A percentile compares a stretch with the other conserved stretches of the same genome.
These are phyloP conservation scores for Amanita rimosa DNA, from an alignment of 768 basidiomycete genomes.

Conservation along the genomic window DNA sequence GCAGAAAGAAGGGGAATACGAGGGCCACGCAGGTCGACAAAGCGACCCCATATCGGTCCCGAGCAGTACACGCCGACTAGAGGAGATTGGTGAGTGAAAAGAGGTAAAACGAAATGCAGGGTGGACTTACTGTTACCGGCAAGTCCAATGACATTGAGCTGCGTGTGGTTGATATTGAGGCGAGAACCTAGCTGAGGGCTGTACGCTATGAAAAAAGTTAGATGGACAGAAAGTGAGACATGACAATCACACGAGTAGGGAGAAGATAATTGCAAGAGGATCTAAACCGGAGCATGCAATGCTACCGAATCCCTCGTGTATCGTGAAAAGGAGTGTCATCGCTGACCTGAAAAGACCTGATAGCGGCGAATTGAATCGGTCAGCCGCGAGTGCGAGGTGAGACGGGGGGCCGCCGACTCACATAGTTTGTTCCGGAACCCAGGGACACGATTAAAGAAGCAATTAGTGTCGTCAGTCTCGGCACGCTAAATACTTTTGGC, in stretches of 20 bases:
- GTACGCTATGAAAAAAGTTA: constrained; percentile 41
- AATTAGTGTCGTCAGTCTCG: constrained; percentile 37
- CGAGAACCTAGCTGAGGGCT: constrained; percentile 78
- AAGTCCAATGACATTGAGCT: constrained; percentile 72
- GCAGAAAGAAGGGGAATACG: constrained; percentile 50
- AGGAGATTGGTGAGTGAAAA: background rate
- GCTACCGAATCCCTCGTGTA: background rate
- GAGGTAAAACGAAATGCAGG: background rate
- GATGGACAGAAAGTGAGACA: background rate
- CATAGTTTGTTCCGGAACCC: constrained; percentile 67
- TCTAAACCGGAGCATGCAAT: no score
- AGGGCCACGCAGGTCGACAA: constrained; percentile 69
- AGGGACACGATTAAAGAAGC: constrained; percentile 50
- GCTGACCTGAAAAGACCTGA: constrained; percentile 33
- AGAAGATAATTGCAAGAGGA: background rate
- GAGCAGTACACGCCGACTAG: constrained; percentile 67
- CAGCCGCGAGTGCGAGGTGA: background rate
- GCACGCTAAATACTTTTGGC: constrained; percentile 19
- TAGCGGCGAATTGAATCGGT: background rate
- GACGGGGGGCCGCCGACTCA: constrained; percentile 22
- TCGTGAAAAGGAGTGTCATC: background rate
- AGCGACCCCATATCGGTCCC: constrained; percentile 70
- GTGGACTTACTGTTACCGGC: constrained; percentile 55
- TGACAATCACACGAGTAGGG: background rate
- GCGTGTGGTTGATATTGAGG: constrained; percentile 66